Conservation (phyloP, 805 yeast genomes). For the Tanozyma kutaoensis region DNA sequence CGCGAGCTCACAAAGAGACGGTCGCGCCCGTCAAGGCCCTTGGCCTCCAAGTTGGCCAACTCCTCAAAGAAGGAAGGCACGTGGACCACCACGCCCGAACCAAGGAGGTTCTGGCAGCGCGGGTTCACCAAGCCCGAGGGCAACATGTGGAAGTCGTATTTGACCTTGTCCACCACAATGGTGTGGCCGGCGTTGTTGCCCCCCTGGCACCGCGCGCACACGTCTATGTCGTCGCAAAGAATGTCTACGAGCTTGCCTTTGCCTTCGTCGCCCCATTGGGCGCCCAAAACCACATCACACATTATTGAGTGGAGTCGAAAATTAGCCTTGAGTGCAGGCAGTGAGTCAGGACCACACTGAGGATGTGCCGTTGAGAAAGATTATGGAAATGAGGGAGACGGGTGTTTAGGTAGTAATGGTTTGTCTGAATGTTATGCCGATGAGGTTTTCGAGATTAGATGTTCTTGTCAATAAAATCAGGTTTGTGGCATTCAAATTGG, state of each 20-base stretch:
- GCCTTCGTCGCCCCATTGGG: slow-evolving; percentile 99
- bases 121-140: slow-evolving; percentile 97
- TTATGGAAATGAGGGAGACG: too few relatives aligned
- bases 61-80: slow-evolving; percentile 88
- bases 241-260: slow-evolving; percentile 95
- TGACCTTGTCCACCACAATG: slow-evolving; percentile 76
- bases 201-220: slow-evolving; percentile 97
- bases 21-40: slow-evolving; percentile 66
- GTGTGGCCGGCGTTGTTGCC: slow-evolving; percentile 99
- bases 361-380: too few relatives aligned
- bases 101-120: slow-evolving; percentile 78
- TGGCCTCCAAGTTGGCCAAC: slow-evolving; percentile 63
- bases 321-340: too few relatives aligned
- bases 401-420: too few relatives aligned
- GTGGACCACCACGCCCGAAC: slow-evolving; percentile 94
- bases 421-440: too few relatives aligned
- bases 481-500: too few relatives aligned
- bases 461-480: too few relatives aligned
- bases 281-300: slow-evolving; percentile 91
- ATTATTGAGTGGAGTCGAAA: too few relatives aligned
- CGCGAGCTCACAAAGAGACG: slow-evolving; percentile 83
- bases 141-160: slow-evolving; percentile 97
- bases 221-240: slow-evolving; percentile 87
- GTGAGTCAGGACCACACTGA: too few relatives aligned
- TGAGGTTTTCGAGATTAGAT: too few relatives aligned